Conservation (phyloP, 2,329 filamentous ascomycete genomes). For the Exophiala sp. region DNA sequence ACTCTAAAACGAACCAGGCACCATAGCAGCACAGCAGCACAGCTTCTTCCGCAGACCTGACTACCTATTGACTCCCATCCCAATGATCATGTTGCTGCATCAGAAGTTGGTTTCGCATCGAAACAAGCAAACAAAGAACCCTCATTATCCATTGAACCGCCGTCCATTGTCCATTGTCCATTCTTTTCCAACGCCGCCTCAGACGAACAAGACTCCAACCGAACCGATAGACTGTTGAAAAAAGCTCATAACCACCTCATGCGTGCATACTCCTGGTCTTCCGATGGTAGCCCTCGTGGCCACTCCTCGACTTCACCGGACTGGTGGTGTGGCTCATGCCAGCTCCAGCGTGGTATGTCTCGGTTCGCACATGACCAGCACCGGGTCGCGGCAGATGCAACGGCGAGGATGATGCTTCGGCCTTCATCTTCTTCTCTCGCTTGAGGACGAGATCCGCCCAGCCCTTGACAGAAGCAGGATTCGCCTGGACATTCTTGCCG, state of each 20-base stretch:
- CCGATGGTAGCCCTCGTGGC: constrained; percentile 20
- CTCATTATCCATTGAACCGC: neutral
- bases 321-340: constrained; percentile 24
- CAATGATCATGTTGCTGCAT: constrained; percentile 19
- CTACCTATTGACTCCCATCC: too few relatives aligned
- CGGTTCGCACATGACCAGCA: constrained; percentile 25
- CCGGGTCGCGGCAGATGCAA: constrained; percentile 9
- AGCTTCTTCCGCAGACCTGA: too few relatives aligned
- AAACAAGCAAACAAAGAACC: constrained; percentile 3
- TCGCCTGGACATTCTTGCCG: constrained; percentile 43
- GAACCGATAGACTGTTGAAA: neutral
- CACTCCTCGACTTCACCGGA: constrained; percentile 20
- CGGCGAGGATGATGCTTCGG: constrained; percentile 10
- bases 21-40: neutral
- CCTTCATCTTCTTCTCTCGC: constrained; percentile 35
- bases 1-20: neutral
- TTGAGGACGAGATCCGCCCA: constrained; percentile 58
- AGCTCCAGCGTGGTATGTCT: constrained; percentile 27
- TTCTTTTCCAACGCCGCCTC: constrained; percentile 1
- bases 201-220: neutral
- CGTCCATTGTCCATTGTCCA: neutral
- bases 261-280: constrained; percentile 28
- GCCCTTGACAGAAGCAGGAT: constrained; percentile 42
- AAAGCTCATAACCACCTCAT: constrained; percentile 14
- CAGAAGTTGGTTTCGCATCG: constrained; percentile 15